Conservation (phyloP, 495 filamentous ascomycete species). For the Penicillium manginii region DNA sequence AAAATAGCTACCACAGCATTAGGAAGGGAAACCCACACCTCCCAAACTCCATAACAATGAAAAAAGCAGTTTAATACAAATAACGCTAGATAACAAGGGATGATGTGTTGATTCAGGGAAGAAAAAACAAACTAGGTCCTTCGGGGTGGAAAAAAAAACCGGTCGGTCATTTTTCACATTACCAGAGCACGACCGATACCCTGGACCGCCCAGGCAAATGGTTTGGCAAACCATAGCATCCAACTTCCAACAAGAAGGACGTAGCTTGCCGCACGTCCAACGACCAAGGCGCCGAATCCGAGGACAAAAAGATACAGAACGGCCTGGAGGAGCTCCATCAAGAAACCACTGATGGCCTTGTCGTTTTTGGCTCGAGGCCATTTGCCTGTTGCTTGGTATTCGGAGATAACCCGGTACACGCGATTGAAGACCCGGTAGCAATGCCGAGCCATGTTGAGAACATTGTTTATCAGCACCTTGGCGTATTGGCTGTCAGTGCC, state of each 20-base stretch:
- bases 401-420: constrained; percentile 29
- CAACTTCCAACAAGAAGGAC: constrained; percentile 43
- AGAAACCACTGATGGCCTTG: constrained; percentile 34
- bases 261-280: constrained; percentile 39
- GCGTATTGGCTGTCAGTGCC: constrained; percentile 31
- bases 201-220: constrained; percentile 43
- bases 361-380: constrained; percentile 38
- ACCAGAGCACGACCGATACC: constrained; percentile 32
- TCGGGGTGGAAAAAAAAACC: background rate
- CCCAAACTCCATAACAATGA: background rate
- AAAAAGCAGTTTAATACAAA: background rate
- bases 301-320: constrained; percentile 42
- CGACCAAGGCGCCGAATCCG: constrained; percentile 36
- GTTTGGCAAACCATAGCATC: constrained; percentile 47
- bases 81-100: background rate
- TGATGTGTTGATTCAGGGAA: background rate
- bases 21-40: background rate
- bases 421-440: constrained; percentile 41
- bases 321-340: constrained; percentile 41
- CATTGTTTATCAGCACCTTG: constrained; percentile 32
- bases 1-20: background rate
- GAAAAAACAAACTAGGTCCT: background rate
- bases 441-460: constrained; percentile 42
- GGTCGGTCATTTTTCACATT: background rate
- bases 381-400: constrained; percentile 39